phyloP scores from a whole-genome alignment of 345 rosid genomes.

The Camelina sativa region DNA sequence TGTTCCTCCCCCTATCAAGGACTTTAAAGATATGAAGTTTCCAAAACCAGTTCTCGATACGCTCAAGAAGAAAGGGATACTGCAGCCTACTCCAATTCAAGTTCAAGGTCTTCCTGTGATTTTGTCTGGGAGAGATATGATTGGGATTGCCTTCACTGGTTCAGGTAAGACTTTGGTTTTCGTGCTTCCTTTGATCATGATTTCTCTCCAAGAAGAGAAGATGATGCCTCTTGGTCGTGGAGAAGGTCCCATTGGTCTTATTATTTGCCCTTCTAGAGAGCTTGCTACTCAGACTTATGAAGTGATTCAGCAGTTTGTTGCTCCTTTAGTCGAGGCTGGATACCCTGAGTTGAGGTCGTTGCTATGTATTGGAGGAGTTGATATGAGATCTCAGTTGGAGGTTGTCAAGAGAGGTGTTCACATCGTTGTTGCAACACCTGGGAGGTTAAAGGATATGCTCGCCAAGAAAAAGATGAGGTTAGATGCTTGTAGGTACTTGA shows the following conservation, averaged over 20 bases:
- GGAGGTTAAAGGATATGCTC: neutral
- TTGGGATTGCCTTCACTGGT: neutral
- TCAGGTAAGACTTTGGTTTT: neutral
- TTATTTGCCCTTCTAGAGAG: neutral
- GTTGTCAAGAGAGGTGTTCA: neutral
- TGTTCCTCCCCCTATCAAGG: conserved; percentile 79
- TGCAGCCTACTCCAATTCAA: neutral
- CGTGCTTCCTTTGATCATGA: neutral
- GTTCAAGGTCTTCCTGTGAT: neutral
- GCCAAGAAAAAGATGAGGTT: neutral
- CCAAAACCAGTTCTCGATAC: conserved; percentile 65
- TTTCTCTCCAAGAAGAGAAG: neutral
- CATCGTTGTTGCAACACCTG: neutral
- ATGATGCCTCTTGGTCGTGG: neutral
- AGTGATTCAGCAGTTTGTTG: neutral
- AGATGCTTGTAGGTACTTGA: neutral
- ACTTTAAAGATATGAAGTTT: conserved; percentile 77
- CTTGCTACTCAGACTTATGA: neutral
- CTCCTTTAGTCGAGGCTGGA: conserved; percentile 55
- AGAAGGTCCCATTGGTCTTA: neutral
- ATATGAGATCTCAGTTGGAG: neutral
- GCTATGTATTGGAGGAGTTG: neutral
- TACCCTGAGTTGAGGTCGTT: conserved; percentile 52
- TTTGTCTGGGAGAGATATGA: neutral
- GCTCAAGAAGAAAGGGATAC: neutral